Evolutionary conservation across 768 basidiomycete genomes (phyloP).

Genomic region (Suillus cothurnatus): DNA sequence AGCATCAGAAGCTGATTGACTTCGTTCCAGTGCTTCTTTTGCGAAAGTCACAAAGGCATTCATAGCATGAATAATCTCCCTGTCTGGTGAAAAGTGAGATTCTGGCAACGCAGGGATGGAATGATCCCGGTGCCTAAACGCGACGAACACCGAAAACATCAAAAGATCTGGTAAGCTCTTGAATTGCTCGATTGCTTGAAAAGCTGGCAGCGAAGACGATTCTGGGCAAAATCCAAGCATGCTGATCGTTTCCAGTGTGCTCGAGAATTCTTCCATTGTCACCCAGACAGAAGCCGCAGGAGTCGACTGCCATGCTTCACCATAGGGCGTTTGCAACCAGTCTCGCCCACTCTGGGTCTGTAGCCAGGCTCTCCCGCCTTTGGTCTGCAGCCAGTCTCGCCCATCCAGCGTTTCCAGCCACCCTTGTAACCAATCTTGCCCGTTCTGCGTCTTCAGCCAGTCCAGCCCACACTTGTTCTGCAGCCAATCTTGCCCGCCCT

Average conservation of each 20-base stretch:
- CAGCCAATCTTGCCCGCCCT: neutral
- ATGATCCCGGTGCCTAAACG: neutral
- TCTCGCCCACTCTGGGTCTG: neutral
- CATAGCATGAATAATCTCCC: neutral
- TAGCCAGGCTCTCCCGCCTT: neutral
- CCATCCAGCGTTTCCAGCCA: neutral
- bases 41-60: neutral
- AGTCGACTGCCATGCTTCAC: neutral
- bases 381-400: neutral
- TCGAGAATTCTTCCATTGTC: conserved; percentile 1
- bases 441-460: neutral
- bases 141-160: neutral
- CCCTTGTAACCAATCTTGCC: neutral
- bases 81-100: neutral
- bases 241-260: neutral
- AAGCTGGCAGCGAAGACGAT: neutral
- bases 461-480: neutral
- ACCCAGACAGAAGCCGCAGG: neutral
- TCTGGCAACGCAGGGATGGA: neutral
- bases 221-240: neutral
- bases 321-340: neutral
- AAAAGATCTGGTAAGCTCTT: neutral
- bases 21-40: neutral
- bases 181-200: neutral
- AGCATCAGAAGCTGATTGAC: neutral